phyloP scores from a whole-genome alignment of 441 rosid genomes.

The Rhodomyrtus psidioides region DNA sequence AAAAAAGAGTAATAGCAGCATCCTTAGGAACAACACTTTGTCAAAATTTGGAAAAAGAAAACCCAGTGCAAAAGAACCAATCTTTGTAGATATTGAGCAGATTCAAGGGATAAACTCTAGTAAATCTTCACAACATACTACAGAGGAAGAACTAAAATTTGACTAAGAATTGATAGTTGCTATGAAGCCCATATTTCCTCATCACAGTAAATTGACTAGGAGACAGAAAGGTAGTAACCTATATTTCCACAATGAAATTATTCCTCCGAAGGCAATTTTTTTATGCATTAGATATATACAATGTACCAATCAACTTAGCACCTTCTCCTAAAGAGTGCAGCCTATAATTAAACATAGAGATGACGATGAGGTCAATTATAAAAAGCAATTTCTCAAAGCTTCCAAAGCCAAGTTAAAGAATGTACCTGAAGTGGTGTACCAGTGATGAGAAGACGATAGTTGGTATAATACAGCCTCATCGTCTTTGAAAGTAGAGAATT shows the following conservation, averaged over 20 bases:
- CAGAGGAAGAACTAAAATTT: neutral
- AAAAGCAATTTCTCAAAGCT: neutral
- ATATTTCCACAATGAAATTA: neutral
- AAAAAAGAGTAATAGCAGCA: neutral
- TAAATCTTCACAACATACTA: neutral
- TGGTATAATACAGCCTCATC: constrained; percentile 90
- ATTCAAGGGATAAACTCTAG: neutral
- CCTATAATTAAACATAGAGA: neutral
- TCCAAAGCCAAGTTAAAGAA: neutral
- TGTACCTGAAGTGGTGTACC: constrained; percentile 99
- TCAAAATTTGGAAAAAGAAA: neutral
- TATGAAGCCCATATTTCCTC: neutral
- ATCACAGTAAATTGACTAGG: neutral
- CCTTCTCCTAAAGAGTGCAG: neutral
- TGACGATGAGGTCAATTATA: neutral
- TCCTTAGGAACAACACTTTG: neutral
- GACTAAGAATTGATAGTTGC: neutral
- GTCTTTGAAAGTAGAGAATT: constrained; percentile 98
- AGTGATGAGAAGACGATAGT: constrained; percentile 94
- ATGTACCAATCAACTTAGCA: neutral
- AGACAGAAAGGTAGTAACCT: neutral
- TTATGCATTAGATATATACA: neutral
- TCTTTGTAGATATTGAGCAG: neutral
- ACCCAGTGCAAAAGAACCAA: neutral
- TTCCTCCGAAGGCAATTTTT: neutral